These are phyloP conservation scores for Calonectria crousiana DNA, from an alignment of 2,329 filamentous ascomycete species.

Conservation along the genomic window DNA sequence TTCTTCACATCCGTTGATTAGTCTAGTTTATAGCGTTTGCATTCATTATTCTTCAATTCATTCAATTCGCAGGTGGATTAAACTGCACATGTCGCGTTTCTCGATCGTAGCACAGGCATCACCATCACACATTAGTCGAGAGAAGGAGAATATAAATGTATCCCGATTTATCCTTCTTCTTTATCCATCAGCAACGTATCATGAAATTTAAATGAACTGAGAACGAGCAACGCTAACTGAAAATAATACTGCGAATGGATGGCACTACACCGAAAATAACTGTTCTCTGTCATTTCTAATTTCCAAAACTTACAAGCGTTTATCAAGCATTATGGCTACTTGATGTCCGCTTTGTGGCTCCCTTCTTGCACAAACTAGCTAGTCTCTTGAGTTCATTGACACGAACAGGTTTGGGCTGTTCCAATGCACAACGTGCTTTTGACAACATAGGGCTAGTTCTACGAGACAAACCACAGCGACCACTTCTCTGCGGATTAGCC, in stretches of 20 bases:
- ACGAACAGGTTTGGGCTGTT: constrained; percentile 48
- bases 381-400: constrained; percentile 47
- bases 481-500: not conserved
- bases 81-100: not conserved
- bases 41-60: not conserved
- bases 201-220: not conserved
- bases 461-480: constrained; percentile 34
- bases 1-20: too few relatives aligned
- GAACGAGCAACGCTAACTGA: not conserved
- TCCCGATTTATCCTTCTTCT: not conserved
- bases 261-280: constrained; percentile 21
- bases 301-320: not conserved
- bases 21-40: not conserved
- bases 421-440: constrained; percentile 44
- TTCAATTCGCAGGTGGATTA: not conserved
- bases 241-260: not conserved
- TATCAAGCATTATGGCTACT: constrained; percentile 35
- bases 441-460: constrained; percentile 41
- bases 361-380: constrained; percentile 46
- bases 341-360: constrained; percentile 34
- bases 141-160: not conserved
- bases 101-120: not conserved
- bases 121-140: not conserved
- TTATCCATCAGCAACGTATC: not conserved
- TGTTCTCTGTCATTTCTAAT: constrained; percentile 11